Evolutionary conservation across 768 basidiomycete species (phyloP).

Genomic region (Trichaptum fuscoviolaceum): DNA sequence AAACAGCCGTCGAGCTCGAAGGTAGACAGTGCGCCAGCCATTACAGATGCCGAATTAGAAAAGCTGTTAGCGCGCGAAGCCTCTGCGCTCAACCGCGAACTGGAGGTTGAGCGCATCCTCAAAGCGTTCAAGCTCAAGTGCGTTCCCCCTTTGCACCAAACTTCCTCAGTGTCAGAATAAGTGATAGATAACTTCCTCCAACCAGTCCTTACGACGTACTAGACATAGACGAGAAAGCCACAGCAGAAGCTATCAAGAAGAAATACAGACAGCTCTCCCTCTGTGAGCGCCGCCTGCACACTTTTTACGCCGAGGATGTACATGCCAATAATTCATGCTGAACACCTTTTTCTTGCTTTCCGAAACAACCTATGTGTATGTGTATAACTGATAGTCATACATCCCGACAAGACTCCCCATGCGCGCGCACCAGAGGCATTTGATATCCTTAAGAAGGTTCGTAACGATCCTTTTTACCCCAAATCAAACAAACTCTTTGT

Average conservation of each 20-base stretch:
- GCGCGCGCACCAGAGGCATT: constrained; percentile 87
- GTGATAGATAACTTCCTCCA: constrained; percentile 1
- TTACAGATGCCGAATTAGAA: constrained; percentile 61
- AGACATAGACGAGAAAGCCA: constrained; percentile 65
- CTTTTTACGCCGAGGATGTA: neutral
- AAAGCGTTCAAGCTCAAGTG: constrained; percentile 97
- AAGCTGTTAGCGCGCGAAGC: constrained; percentile 76
- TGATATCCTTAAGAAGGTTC: constrained; percentile 87
- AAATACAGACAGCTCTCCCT: constrained; percentile 82
- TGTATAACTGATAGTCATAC: constrained; percentile 68
- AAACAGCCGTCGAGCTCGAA: neutral
- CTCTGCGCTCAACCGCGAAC: constrained; percentile 78
- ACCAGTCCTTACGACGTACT: constrained; percentile 90
- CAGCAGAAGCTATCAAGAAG: constrained; percentile 83
- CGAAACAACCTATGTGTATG: neutral
- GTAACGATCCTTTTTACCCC: constrained; percentile 9
- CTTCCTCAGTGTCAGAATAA: neutral
- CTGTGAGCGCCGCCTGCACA: constrained; percentile 43
- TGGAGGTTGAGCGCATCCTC: constrained; percentile 88
- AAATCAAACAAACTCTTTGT: neutral
- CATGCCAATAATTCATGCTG: constrained; percentile 7
- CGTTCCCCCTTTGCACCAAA: constrained; percentile 19
- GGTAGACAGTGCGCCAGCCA: constrained; percentile 9
- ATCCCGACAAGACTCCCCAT: constrained; percentile 96
- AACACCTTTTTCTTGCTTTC: constrained; percentile 12